A percentile compares a stretch with the other conserved stretches of the same genome.
phyloP scores from a whole-genome alignment of 164 flowering plant species.

The Sextonia rubra region DNA sequence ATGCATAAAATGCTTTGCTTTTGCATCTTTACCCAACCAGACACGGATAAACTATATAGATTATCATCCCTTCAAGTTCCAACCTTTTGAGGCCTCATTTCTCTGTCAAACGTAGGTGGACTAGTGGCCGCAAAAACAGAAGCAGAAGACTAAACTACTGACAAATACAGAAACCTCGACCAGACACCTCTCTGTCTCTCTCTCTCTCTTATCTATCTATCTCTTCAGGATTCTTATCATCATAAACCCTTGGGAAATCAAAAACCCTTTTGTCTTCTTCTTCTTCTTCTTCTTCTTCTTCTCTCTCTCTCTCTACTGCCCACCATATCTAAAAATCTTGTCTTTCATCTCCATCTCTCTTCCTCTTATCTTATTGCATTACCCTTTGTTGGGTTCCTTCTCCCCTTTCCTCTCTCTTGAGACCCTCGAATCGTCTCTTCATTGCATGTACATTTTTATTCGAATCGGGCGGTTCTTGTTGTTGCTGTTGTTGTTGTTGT shows the following conservation, averaged over 20 bases:
- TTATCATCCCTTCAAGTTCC: too few relatives aligned
- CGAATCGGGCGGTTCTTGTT: constrained; percentile 39
- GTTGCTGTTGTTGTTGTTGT: constrained; percentile 16
- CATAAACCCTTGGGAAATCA: constrained; percentile 17
- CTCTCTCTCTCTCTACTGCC: constrained; percentile 3
- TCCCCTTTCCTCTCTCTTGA: not conserved
- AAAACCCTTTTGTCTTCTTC: constrained; percentile 22
- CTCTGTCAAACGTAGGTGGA: too few relatives aligned
- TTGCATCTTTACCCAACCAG: too few relatives aligned
- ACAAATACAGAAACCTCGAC: constrained; percentile 31
- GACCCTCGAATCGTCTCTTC: constrained; percentile 32
- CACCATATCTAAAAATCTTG: too few relatives aligned
- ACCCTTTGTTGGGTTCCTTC: constrained; percentile 5
- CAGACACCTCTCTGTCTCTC: constrained; percentile 32
- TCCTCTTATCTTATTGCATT: too few relatives aligned
- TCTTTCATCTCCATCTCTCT: not conserved
- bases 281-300: not conserved
- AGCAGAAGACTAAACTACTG: too few relatives aligned
- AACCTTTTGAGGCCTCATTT: too few relatives aligned
- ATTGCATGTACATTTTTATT: constrained; percentile 24
- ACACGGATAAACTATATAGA: too few relatives aligned
- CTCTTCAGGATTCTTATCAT: constrained; percentile 2
- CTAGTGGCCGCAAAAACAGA: too few relatives aligned
- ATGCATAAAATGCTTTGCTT: too few relatives aligned
- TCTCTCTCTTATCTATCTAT: constrained; percentile 36